A percentile compares a stretch with the other conserved stretches of the same genome.
phyloP scores from a whole-genome alignment of 139 green algal genomes.

The Ulvella scutata region DNA sequence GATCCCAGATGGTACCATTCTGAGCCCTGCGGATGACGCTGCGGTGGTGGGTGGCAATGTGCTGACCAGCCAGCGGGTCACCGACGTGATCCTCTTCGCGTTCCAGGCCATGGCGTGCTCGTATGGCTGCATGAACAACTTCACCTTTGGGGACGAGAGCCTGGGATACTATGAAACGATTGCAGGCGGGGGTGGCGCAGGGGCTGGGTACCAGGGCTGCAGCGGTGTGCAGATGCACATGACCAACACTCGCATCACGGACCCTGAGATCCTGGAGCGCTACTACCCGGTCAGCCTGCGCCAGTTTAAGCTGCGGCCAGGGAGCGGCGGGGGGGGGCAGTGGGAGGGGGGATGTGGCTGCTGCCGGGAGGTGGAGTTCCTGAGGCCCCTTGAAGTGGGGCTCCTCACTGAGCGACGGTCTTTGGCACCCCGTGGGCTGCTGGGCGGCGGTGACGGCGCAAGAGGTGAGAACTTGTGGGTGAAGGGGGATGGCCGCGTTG shows the following conservation, averaged over 20 bases:
- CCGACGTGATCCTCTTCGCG: slow-evolving; percentile 84
- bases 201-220: slow-evolving; percentile 72
- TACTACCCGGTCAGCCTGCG: slow-evolving; percentile 79
- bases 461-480: slow-evolving; percentile 66
- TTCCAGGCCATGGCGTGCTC: slow-evolving; percentile 74
- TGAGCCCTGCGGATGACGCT: slow-evolving; percentile 29
- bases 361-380: slow-evolving; percentile 78
- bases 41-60: slow-evolving; percentile 96
- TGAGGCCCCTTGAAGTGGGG: slow-evolving; percentile 57
- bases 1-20: slow-evolving; percentile 36
- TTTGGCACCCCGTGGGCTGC: slow-evolving; percentile 55
- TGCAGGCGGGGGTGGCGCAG: slow-evolving; percentile 77
- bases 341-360: slow-evolving; percentile 78
- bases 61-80: slow-evolving; percentile 92
- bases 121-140: slow-evolving; percentile 98
- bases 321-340: slow-evolving; percentile 60
- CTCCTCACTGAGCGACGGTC: slow-evolving; percentile 74
- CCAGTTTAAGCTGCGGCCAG: slow-evolving; percentile 59
- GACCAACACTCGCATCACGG: slow-evolving; percentile 97
- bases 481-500: slow-evolving; percentile 17
- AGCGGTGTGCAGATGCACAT: slow-evolving; percentile 94
- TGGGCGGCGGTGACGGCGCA: slow-evolving; percentile 39
- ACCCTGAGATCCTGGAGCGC: slow-evolving; percentile 43
- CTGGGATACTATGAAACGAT: slow-evolving; percentile 98
- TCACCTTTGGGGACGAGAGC: slow-evolving; percentile 83